Percentiles rank a stretch among this genome's conserved stretches.
Conservation (phyloP, 257 asterid genomes). For the Anisodus tanguticus region DNA sequence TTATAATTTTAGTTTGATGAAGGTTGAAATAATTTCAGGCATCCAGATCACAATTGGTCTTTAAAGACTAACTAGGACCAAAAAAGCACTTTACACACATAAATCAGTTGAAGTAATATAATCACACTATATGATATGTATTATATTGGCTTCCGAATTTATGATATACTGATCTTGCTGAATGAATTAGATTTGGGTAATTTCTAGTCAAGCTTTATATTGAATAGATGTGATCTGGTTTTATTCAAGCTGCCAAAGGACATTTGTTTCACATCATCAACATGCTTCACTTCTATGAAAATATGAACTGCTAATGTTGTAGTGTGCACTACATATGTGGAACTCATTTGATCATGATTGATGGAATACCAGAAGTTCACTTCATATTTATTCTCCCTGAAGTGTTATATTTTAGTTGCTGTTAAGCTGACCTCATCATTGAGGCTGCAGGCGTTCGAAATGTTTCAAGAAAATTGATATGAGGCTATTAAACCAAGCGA, state of each 20-base stretch:
- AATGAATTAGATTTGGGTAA: not conserved
- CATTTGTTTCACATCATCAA: not conserved
- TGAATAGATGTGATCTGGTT: not conserved
- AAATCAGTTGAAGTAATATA: not conserved
- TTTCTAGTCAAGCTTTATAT: not conserved
- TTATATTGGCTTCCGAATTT: too few species aligned
- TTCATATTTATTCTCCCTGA: not conserved
- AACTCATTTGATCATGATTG: not conserved
- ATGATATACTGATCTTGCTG: not conserved
- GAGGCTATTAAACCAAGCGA: not conserved
- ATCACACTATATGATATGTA: not conserved
- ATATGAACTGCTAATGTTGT: not conserved
- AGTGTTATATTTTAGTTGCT: not conserved
- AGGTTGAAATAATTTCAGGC: conserved; percentile 12
- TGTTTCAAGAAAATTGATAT: not conserved
- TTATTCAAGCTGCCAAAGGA: not conserved
- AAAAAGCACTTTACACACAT: not conserved
- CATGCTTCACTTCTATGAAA: not conserved
- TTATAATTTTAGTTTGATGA: not conserved
- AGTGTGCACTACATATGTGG: not conserved
- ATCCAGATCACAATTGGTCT: not conserved
- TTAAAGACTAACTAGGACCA: not conserved
- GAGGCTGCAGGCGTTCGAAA: not conserved
- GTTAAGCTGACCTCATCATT: not conserved
- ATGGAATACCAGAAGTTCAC: not conserved